phyloP scores from a whole-genome alignment of 306 rosid species.

The Cicer pinnatifidum region DNA sequence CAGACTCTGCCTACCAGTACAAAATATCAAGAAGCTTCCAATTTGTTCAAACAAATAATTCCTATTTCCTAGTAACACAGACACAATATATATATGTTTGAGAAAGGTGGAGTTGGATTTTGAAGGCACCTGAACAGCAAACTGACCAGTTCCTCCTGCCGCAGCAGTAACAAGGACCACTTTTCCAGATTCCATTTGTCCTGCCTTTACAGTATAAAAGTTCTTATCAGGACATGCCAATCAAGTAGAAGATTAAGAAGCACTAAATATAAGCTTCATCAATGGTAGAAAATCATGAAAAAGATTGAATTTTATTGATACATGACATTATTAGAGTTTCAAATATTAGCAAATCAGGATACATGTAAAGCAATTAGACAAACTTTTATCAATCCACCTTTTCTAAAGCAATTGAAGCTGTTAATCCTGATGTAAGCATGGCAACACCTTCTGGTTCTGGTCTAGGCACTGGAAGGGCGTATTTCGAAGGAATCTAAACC shows the following conservation, averaged over 20 bases:
- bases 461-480: constrained; percentile 85
- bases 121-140: constrained; percentile 85
- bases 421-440: constrained; percentile 96
- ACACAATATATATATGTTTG: not conserved
- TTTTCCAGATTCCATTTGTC: constrained; percentile 87
- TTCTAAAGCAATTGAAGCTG: constrained; percentile 91
- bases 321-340: constrained; percentile 35
- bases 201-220: constrained; percentile 62
- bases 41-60: constrained; percentile 20
- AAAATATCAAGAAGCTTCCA: constrained; percentile 30
- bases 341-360: constrained; percentile 29
- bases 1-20: constrained; percentile 5
- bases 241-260: constrained; percentile 18
- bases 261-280: constrained; percentile 28
- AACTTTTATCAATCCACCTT: constrained; percentile 59
- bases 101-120: constrained; percentile 41
- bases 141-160: constrained; percentile 99
- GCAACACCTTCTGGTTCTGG: constrained; percentile 99
- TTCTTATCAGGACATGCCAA: constrained; percentile 40
- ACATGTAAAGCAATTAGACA: constrained; percentile 29
- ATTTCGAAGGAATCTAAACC: constrained; percentile 75
- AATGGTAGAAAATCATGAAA: constrained; percentile 26
- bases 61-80: constrained; percentile 34
- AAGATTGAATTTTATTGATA: not conserved
- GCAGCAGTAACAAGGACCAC: constrained; percentile 97